Evolutionary conservation across 164 flowering plant genomes (phyloP).

Genomic region (Buxus sempervirens): DNA sequence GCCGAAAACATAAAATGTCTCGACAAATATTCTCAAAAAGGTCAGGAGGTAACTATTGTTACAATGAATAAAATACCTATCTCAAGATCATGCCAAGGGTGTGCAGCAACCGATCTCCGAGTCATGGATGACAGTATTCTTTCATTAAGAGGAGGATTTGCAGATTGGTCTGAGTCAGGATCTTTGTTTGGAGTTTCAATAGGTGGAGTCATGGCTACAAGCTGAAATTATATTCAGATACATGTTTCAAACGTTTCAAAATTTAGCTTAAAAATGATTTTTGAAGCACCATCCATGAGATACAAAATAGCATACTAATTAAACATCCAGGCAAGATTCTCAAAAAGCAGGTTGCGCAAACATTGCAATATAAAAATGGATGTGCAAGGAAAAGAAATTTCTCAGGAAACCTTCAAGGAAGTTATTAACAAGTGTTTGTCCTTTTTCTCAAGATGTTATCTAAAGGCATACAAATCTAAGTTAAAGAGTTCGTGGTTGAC

Average conservation of each 20-base stretch:
- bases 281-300: background rate
- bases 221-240: constrained; percentile 12
- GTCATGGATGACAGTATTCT: constrained; percentile 79
- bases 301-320: background rate
- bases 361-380: no score
- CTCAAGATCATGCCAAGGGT: constrained; percentile 97
- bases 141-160: constrained; percentile 70
- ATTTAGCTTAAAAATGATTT: no score
- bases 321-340: no score
- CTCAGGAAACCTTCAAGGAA: no score
- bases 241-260: background rate
- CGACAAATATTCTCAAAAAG: background rate
- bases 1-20: background rate
- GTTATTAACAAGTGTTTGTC: no score
- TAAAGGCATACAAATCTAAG: no score
- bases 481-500: no score
- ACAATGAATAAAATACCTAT: constrained; percentile 43
- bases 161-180: constrained; percentile 9
- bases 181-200: constrained; percentile 31
- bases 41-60: no score
- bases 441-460: no score
- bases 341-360: no score
- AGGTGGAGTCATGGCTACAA: constrained; percentile 50
- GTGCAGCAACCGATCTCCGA: constrained; percentile 76
- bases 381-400: no score